Conservation (phyloP, 768 basidiomycete genomes). For the Pleurotus platypus region DNA sequence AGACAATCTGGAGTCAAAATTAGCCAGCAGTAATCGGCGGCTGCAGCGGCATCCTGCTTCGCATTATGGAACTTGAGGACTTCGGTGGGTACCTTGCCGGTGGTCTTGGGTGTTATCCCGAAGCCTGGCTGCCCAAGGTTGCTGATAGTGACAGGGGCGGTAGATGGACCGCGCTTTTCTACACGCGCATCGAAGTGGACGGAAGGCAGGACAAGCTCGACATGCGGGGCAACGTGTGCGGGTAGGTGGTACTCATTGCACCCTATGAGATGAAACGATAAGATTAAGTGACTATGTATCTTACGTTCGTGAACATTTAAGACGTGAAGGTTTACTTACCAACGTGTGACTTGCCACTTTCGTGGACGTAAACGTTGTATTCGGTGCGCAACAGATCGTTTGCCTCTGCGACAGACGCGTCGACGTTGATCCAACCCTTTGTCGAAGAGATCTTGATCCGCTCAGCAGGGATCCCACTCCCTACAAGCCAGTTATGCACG, state of each 20-base stretch:
- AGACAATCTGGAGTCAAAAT: constrained; percentile 35
- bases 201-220: constrained; percentile 35
- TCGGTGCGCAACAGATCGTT: constrained; percentile 38
- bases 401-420: constrained; percentile 36
- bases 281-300: neutral
- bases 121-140: constrained; percentile 21
- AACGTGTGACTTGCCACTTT: constrained; percentile 31
- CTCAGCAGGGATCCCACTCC: constrained; percentile 33
- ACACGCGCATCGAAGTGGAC: constrained; percentile 32
- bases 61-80: constrained; percentile 16
- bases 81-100: constrained; percentile 14
- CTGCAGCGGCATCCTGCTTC: neutral
- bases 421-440: constrained; percentile 36
- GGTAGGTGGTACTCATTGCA: constrained; percentile 32
- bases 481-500: constrained; percentile 41
- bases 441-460: constrained; percentile 33
- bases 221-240: constrained; percentile 28
- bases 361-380: constrained; percentile 40
- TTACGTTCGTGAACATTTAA: neutral
- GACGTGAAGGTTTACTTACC: constrained; percentile 23
- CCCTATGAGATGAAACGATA: constrained; percentile 17
- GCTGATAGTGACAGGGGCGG: constrained; percentile 5
- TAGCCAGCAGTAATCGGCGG: constrained; percentile 21
- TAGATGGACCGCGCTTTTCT: constrained; percentile 17
- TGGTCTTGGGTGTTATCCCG: constrained; percentile 21